phyloP scores from a whole-genome alignment of 1,284 basidiomycete genomes.

The Xerocomus nothofagi region DNA sequence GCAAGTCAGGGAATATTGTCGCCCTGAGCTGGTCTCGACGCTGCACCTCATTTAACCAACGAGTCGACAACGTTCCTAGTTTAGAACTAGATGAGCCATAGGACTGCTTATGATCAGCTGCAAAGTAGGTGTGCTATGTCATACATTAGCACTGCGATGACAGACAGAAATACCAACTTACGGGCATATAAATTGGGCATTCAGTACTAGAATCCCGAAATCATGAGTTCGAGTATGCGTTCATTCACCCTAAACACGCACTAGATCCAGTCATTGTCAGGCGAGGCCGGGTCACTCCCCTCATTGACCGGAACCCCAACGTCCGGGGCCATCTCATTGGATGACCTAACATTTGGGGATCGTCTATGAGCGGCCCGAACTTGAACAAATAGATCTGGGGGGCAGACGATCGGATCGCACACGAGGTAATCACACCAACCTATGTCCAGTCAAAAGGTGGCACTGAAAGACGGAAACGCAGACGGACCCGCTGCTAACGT shows the following conservation, averaged over 20 bases:
- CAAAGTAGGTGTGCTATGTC: constrained; percentile 55
- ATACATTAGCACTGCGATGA: constrained; percentile 1
- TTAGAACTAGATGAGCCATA: constrained; percentile 27
- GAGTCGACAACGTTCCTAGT: constrained; percentile 21
- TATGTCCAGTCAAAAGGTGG: constrained; percentile 9
- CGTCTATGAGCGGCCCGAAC: constrained; percentile 26
- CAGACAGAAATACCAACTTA: constrained; percentile 20
- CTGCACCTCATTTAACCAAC: constrained; percentile 51
- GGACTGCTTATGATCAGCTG: constrained; percentile 60
- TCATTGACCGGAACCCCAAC: constrained; percentile 41
- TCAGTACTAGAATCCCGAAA: constrained; percentile 35
- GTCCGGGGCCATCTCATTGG: constrained; percentile 16
- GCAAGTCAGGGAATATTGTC: constrained; percentile 49
- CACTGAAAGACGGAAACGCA: not conserved
- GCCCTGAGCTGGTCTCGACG: constrained; percentile 46
- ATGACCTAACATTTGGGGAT: constrained; percentile 2
- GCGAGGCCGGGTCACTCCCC: constrained; percentile 52
- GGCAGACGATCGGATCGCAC: constrained; percentile 47
- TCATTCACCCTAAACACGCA: constrained; percentile 29
- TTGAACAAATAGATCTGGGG: constrained; percentile 46
- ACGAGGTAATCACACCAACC: constrained; percentile 67
- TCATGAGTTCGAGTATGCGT: constrained; percentile 12
- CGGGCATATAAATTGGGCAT: constrained; percentile 55
- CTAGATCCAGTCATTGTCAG: constrained; percentile 54
- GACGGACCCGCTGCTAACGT: constrained; percentile 49